Conservation (phyloP, 192 early-diverging fungal genomes). For the Gonapodya prolifera region DNA sequence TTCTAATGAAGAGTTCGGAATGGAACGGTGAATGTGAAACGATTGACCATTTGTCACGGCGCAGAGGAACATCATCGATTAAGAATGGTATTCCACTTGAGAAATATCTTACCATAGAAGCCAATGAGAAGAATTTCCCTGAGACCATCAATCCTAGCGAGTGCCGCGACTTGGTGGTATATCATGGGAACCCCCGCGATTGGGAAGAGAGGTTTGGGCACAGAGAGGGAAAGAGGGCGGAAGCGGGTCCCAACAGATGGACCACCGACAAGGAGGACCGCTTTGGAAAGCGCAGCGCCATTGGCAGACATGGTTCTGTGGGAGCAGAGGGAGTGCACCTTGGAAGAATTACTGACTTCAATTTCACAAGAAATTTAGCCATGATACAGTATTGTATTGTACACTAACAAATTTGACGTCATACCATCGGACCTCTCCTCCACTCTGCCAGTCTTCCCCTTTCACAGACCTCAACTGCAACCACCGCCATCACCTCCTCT, state of each 20-base stretch:
- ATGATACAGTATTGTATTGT: no score
- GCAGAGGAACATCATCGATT: neutral
- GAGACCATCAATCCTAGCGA: slow-evolving; percentile 75
- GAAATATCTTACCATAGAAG: slow-evolving; percentile 39
- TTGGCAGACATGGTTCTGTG: no score
- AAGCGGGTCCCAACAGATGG: slow-evolving; percentile 95
- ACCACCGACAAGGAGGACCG: slow-evolving; percentile 93
- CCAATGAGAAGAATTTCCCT: slow-evolving; percentile 92
- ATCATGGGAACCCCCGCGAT: slow-evolving; percentile 93
- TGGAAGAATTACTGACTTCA: no score
- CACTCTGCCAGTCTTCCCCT: no score
- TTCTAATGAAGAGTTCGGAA: slow-evolving; percentile 42
- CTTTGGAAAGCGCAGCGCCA: slow-evolving; percentile 36
- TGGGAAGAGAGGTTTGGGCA: slow-evolving; percentile 97
- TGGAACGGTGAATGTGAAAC: no score
- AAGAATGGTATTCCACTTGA: neutral
- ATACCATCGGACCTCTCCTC: no score
- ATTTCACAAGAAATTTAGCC: no score
- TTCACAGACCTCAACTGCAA: no score
- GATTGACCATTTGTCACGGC: no score
- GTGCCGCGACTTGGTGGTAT: slow-evolving; percentile 88
- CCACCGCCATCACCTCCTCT: no score
- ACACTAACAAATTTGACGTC: no score
- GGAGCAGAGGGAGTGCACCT: no score
- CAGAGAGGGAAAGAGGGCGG: slow-evolving; percentile 89